Percentiles rank a stretch among this genome's conserved stretches.
Conservation (phyloP, 148 eudicot species). For the Pouteria glomerata region DNA sequence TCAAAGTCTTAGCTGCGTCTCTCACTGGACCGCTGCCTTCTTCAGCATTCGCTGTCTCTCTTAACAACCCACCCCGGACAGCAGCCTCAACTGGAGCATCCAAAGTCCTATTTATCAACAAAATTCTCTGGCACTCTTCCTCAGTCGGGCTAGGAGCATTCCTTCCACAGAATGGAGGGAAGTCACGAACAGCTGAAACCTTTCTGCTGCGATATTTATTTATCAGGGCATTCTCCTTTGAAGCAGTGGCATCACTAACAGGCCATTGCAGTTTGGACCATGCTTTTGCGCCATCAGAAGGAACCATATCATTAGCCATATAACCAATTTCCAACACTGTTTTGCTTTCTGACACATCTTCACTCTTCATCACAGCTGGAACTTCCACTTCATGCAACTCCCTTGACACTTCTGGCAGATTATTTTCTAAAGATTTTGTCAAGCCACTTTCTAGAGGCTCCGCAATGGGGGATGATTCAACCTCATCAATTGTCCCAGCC, state of each 20-base stretch:
- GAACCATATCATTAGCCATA: constrained; percentile 7
- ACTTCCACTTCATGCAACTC: constrained; percentile 1
- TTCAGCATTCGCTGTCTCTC: not conserved
- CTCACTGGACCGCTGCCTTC: not conserved
- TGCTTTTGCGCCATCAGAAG: constrained; percentile 10
- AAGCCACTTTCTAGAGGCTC: constrained; percentile 4
- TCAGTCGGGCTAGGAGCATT: constrained; percentile 27
- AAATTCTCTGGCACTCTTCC: constrained; percentile 15
- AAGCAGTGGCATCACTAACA: constrained; percentile 9
- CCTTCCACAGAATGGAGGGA: constrained; percentile 67
- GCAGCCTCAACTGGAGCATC: not conserved
- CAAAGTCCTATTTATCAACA: not conserved
- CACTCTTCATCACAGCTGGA: constrained; percentile 9
- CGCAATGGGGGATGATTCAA: not conserved
- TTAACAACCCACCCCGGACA: not conserved
- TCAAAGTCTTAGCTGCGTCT: constrained; percentile 6
- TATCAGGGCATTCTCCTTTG: constrained; percentile 10
- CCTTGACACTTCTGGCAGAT: constrained; percentile 2
- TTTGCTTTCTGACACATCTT: constrained; percentile 1
- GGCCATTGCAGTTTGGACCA: constrained; percentile 12
- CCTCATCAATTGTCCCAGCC: constrained; percentile 1
- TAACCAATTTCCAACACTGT: constrained; percentile 1
- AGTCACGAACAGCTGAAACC: constrained; percentile 60
- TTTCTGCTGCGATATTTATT: constrained; percentile 39
- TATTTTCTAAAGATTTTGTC: not conserved